Percentiles rank a stretch among this genome's conserved stretches.
Evolutionary conservation across 176 grass and related monocot species (phyloP).

Genomic region (Microstegium vimineum): DNA sequence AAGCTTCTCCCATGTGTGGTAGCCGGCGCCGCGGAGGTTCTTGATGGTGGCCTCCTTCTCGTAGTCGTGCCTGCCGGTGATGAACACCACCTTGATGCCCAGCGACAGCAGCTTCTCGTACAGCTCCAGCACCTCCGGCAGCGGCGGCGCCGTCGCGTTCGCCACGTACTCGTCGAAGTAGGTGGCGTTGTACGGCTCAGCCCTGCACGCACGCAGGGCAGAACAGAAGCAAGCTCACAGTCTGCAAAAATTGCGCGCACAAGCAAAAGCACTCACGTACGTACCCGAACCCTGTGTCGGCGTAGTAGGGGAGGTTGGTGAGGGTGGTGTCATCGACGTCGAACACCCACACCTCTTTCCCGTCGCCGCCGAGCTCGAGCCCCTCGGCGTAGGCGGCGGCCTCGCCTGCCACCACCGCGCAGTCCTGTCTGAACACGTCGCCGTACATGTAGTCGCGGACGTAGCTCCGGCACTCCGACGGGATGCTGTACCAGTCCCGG

Average conservation of each 20-base stretch:
- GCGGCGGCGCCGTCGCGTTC: conserved; percentile 10
- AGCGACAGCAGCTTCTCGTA: conserved; percentile 26
- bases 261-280: neutral
- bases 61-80: conserved; percentile 25
- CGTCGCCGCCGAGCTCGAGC: conserved; percentile 23
- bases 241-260: no score
- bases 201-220: neutral
- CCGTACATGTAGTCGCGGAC: conserved; percentile 58
- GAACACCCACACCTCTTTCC: conserved; percentile 49
- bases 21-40: conserved; percentile 27
- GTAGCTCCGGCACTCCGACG: conserved; percentile 29
- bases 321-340: conserved; percentile 60
- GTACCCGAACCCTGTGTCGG: conserved; percentile 53
- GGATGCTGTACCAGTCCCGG: conserved; percentile 37
- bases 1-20: conserved; percentile 35
- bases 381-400: conserved; percentile 32
- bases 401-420: conserved; percentile 23
- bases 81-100: conserved; percentile 36
- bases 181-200: conserved; percentile 4
- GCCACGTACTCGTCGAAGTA: conserved; percentile 3
- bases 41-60: conserved; percentile 2
- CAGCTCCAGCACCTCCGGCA: conserved; percentile 13
- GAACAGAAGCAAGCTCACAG: neutral
- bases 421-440: conserved; percentile 33
- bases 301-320: no score